A percentile compares a stretch with the other conserved stretches of the same genome.
These are phyloP conservation scores for Umbelopsis sp. DNA, from an alignment of 192 early-diverging fungal species.

Conservation along the genomic window DNA sequence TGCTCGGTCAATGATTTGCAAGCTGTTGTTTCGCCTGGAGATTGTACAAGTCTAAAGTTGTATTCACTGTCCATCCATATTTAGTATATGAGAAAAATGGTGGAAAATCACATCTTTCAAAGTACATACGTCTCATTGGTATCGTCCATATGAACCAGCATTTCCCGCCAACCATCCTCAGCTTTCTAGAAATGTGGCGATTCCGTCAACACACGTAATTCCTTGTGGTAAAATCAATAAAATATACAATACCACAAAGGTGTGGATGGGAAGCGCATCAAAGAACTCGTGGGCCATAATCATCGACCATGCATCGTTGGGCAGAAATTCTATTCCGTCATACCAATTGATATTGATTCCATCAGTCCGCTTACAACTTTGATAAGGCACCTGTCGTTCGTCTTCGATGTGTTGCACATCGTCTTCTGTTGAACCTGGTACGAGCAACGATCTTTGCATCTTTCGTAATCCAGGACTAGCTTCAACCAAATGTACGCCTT, in stretches of 20 bases:
- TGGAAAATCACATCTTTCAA: not conserved
- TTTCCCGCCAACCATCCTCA: constrained; percentile 84
- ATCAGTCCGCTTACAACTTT: constrained; percentile 35
- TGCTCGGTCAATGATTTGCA: constrained; percentile 45
- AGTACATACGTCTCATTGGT: constrained; percentile 47
- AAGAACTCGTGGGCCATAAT: constrained; percentile 96
- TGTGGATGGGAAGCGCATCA: constrained; percentile 92
- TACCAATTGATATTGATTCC: constrained; percentile 68
- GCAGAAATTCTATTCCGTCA: constrained; percentile 65
- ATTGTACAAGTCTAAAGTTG: constrained; percentile 77
- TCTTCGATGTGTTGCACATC: constrained; percentile 35
- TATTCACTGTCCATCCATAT: constrained; percentile 47
- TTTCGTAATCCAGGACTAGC: constrained; percentile 75
- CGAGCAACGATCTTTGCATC: constrained; percentile 61
- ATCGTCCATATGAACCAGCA: constrained; percentile 85
- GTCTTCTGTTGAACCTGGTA: constrained; percentile 34
- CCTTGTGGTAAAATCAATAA: not conserved
- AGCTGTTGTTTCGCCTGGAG: constrained; percentile 64
- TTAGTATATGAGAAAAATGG: not conserved
- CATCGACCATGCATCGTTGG: constrained; percentile 65
- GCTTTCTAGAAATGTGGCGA: constrained; percentile 53
- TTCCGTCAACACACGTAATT: not conserved
- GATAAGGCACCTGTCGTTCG: constrained; percentile 19
- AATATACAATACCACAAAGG: constrained; percentile 64
- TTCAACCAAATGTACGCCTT: constrained; percentile 81